Conservation (phyloP, 2,329 filamentous ascomycete genomes). For the Sporothrix pseudoabietina region DNA sequence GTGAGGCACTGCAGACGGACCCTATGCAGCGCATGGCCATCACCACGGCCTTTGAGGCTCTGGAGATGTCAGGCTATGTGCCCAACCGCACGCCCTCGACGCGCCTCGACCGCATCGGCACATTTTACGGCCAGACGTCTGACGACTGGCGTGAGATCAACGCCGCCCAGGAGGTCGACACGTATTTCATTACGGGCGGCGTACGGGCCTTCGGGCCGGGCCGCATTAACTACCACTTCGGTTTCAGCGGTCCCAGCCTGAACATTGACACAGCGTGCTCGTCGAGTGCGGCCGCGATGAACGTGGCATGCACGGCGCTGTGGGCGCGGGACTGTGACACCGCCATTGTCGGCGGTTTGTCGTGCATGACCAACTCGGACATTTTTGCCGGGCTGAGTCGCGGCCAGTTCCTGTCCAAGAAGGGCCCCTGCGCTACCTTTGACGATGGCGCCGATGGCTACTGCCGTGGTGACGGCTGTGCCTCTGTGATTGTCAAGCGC, state of each 20-base stretch:
- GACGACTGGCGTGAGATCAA: conserved; percentile 80
- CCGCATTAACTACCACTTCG: conserved; percentile 75
- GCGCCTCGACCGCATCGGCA: conserved; percentile 63
- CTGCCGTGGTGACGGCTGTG: conserved; percentile 73
- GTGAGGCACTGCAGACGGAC: conserved; percentile 75
- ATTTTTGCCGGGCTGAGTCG: conserved; percentile 75
- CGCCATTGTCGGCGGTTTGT: conserved; percentile 76
- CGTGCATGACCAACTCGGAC: conserved; percentile 78
- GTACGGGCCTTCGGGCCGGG: conserved; percentile 52
- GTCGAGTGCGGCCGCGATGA: conserved; percentile 71
- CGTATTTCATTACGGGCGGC: conserved; percentile 52
- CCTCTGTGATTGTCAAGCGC: conserved; percentile 74
- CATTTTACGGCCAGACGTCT: conserved; percentile 74
- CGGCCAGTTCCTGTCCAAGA: conserved; percentile 77
- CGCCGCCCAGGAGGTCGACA: conserved; percentile 69
- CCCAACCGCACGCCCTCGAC: conserved; percentile 73
- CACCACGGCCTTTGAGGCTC: conserved; percentile 75
- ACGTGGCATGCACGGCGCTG: conserved; percentile 71
- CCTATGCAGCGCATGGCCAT: conserved; percentile 78
- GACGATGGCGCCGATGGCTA: conserved; percentile 81
- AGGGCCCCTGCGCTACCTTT: conserved; percentile 76
- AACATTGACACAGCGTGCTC: conserved; percentile 79
- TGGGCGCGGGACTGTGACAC: conserved; percentile 79
- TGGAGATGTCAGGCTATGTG: conserved; percentile 79
- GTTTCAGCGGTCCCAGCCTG: conserved; percentile 72